Conservation (phyloP, 1,139 yeast species). For the Blastobotrys illinoisensis region DNA sequence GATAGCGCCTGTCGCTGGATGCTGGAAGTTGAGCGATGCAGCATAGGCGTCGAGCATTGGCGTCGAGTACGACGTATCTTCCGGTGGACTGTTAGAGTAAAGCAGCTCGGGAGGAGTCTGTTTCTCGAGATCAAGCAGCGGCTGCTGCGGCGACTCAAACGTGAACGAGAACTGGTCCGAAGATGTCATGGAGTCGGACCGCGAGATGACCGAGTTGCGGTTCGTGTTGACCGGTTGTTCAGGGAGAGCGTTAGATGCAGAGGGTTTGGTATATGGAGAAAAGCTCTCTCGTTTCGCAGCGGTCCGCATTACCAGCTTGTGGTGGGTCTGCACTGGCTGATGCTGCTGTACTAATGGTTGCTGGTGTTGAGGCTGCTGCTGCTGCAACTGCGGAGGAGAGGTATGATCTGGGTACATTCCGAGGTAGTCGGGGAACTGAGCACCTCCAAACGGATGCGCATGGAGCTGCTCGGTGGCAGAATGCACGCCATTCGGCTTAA, state of each 20-base stretch:
- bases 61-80: background rate
- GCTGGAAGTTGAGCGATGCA: background rate
- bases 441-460: background rate
- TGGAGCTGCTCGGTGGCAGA: background rate
- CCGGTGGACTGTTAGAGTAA: constrained; percentile 5
- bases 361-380: constrained; percentile 13
- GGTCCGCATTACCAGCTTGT: background rate
- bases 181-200: background rate
- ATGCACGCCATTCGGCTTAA: background rate
- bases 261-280: constrained; percentile 1
- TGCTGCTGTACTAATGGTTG: constrained; percentile 14
- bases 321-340: constrained; percentile 5
- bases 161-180: background rate
- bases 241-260: background rate
- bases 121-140: background rate
- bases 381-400: constrained; percentile 2
- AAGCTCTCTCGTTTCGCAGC: background rate
- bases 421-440: background rate
- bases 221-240: background rate
- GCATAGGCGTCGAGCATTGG: background rate
- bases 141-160: background rate
- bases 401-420: background rate
- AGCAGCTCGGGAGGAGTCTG: constrained; percentile 6
- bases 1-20: background rate
- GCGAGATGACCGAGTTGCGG: background rate